These are phyloP conservation scores for Exserohilum turcica DNA, from an alignment of 2,329 filamentous ascomycete species.

Conservation along the genomic window DNA sequence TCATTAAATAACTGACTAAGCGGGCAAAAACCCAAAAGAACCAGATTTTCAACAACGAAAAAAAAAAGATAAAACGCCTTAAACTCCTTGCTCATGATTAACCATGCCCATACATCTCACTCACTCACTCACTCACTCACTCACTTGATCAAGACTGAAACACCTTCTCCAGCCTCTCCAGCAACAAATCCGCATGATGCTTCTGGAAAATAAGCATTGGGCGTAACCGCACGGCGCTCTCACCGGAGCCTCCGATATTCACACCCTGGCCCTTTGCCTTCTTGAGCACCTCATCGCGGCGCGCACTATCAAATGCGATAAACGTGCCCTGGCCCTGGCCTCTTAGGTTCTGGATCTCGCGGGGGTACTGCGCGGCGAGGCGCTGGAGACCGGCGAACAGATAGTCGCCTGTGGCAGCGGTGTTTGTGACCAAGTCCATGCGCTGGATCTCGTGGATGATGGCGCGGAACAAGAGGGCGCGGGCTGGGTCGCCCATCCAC, in stretches of 20 bases:
- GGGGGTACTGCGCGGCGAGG: conserved; percentile 73
- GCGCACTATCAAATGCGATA: conserved; percentile 86
- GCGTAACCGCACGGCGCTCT: conserved; percentile 74
- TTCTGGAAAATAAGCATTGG: conserved; percentile 94
- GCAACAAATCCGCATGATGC: conserved; percentile 83
- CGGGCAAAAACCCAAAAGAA: too few species aligned
- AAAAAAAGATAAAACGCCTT: background rate
- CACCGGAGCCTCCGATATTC: conserved; percentile 85
- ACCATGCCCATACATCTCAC: conserved; percentile 1
- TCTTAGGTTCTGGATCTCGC: conserved; percentile 79
- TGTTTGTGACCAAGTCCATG: conserved; percentile 77
- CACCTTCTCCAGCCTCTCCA: conserved; percentile 79
- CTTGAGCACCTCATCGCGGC: conserved; percentile 77
- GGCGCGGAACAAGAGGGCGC: conserved; percentile 81
- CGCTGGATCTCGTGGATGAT: conserved; percentile 82
- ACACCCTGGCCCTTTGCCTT: conserved; percentile 80
- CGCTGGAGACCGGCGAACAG: conserved; percentile 72
- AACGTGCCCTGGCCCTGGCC: conserved; percentile 90
- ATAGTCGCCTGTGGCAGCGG: conserved; percentile 77
- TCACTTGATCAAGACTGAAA: conserved; percentile 59
- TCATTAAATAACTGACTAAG: too few species aligned
- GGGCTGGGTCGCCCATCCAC: conserved; percentile 92
- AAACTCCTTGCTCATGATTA: background rate
- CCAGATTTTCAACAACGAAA: too few species aligned
- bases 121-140: too few species aligned